Conservation (phyloP, 2,329 filamentous ascomycete genomes). For the Aspergillus tamarii region DNA sequence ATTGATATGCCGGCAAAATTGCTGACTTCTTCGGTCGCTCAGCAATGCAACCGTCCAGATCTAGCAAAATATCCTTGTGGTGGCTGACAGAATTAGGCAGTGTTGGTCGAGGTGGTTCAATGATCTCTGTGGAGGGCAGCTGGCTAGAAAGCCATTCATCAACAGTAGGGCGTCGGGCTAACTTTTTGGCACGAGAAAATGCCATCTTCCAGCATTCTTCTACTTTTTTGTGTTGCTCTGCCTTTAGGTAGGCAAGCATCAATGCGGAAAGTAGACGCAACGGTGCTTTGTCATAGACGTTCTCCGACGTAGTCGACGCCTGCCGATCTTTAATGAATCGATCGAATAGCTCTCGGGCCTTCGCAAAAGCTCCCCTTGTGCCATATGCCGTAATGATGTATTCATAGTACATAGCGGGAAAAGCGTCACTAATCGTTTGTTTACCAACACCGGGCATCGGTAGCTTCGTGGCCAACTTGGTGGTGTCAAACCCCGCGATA, state of each 20-base stretch:
- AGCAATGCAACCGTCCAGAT: not conserved
- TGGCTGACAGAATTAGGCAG: constrained; percentile 8
- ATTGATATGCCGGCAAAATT: constrained; percentile 47
- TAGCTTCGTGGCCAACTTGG: constrained; percentile 50
- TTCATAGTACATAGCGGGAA: constrained; percentile 57
- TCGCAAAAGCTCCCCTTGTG: constrained; percentile 47
- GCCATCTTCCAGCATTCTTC: constrained; percentile 68
- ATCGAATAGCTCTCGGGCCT: constrained; percentile 60
- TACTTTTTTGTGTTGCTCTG: constrained; percentile 63
- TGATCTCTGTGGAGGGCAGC: constrained; percentile 10
- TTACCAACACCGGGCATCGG: constrained; percentile 37
- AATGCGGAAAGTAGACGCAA: constrained; percentile 63
- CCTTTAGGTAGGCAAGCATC: constrained; percentile 67
- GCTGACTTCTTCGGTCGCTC: constrained; percentile 4
- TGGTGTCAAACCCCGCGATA: constrained; percentile 41
- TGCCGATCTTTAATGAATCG: constrained; percentile 47
- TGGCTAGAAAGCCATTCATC: constrained; percentile 22
- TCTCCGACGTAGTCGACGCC: constrained; percentile 11
- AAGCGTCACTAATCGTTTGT: constrained; percentile 43
- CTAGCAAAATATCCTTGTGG: constrained; percentile 10
- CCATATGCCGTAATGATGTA: constrained; percentile 61
- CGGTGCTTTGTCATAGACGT: constrained; percentile 46
- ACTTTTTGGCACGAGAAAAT: constrained; percentile 55
- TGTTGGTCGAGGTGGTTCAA: constrained; percentile 17
- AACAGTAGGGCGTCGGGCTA: constrained; percentile 42